Evolutionary conservation across 2,329 filamentous ascomycete species (phyloP), one percentile per base, ranked within the genome.

Genomic region (Xenosphaeropsis pyriputrescens): DNA sequence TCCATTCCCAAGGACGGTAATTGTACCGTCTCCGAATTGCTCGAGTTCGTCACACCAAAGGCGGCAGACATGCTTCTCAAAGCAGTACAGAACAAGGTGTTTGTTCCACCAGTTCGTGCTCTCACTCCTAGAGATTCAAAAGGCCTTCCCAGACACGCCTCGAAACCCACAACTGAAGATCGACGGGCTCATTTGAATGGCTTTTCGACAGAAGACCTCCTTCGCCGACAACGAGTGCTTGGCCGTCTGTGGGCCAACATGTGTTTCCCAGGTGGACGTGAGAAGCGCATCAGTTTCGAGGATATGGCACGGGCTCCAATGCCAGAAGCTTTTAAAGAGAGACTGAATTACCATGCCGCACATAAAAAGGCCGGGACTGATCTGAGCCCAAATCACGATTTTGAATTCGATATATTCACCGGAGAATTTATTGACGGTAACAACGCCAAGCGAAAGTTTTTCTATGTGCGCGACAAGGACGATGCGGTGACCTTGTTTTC

Each of bases 31-130:
- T 49, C 58, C 0, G 49, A 62, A 9, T 57, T 86, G 4, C 58
- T 70, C 1, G 54, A 63, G 4, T 54, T 69, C 5, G 63, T 91
- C 30, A 76, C 77, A 0, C 64, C 65, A 0, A 54, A 67, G n/a
- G 85, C 82, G 2, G 83, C 81, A 0, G 53, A 70, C 3, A 70
- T 95, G 60, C 71, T 98, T 1, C 61, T 85, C 2, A 53, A 72
- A 9, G 73, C 72, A 0, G 67, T 96, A 18, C 63, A 67, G 9
- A 57, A 67, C 2, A 65, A 74, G 1, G 46, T 79, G 0, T 86
- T 86, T 50, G 60, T 86, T 0, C 70, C 74, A 2, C 82, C 78
- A 1, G 54, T 70, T n/a, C 46, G 54, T 29, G 55, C 61, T 9
- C 51, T 57, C 6, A 53, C 53, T 32, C 18, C 55, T 51, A 34